A percentile compares a stretch with the other conserved stretches of the same genome.
phyloP scores from a whole-genome alignment of 108 stramenopile species.

The Discostella stelligeroides region DNA sequence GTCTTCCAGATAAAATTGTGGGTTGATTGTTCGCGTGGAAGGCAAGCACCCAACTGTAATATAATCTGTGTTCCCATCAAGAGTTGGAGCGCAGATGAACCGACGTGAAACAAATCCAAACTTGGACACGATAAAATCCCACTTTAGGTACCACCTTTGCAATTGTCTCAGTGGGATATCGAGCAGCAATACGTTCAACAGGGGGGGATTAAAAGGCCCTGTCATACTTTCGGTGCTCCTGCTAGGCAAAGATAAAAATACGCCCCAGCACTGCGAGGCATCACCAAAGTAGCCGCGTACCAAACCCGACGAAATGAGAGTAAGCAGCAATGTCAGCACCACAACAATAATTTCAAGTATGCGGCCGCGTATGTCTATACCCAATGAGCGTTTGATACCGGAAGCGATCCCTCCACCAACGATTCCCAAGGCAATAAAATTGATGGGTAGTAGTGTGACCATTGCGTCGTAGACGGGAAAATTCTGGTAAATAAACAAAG shows the following conservation, averaged over 20 bases:
- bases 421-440: conserved; percentile 74
- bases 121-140: conserved; percentile 38
- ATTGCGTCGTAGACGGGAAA: conserved; percentile 80
- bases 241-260: conserved; percentile 17
- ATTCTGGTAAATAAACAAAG: conserved; percentile 34
- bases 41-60: conserved; percentile 60
- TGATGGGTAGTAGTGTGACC: conserved; percentile 61
- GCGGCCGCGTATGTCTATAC: conserved; percentile 81
- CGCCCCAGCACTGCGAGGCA: conserved; percentile 59
- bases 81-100: conserved; percentile 25
- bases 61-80: conserved; percentile 31
- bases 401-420: conserved; percentile 79
- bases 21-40: conserved; percentile 60
- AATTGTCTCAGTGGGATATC: conserved; percentile 58
- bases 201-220: conserved; percentile 14
- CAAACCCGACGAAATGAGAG: conserved; percentile 68
- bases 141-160: conserved; percentile 50
- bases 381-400: conserved; percentile 58
- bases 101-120: conserved; percentile 28
- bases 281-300: conserved; percentile 80
- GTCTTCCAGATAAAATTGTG: conserved; percentile 65
- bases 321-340: conserved; percentile 65
- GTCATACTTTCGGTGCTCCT: conserved; percentile 13
- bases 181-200: conserved; percentile 42
- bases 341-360: conserved; percentile 71